Evolutionary conservation across 176 grass and related monocot species (phyloP), one percentile per base, ranked within the genome.

Genomic region (Poa pratensis): DNA sequence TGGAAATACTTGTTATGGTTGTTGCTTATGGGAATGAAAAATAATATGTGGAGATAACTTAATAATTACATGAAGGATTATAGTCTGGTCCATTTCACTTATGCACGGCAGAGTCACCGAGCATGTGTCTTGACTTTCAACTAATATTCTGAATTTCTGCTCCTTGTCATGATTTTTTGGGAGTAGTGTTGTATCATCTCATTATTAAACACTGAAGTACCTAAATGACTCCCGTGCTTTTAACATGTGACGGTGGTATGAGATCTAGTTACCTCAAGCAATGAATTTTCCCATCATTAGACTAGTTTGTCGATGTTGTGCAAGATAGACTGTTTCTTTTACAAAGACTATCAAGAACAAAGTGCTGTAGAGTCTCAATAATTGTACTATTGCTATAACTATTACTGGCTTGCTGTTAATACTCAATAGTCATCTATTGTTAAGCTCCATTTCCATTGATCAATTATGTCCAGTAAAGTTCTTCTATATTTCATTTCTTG

Each of bases 381-480:
- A 48, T 5, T 87, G 6, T 60, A 76, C 69, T 40, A 39, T 43
- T 78, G 26, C 50, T 85, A 80, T 22, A 67, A 75, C 49, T 80
- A 50, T 58, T 83, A 28, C 28, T 66, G 55, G 35, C 18, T 80
- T 84, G 14, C 34, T 85, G 3, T 59, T 80, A 76, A 54, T 75
- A 26, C 46, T 67, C 30, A 62, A 50, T 79, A 27, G 14, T 35
- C 69, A 76, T 69, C 19, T 75, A 61, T 37, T 35, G 70, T 72
- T 52, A 15, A 61, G 13, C 78, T 49, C 15, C 66, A 75, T 89
- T 73, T 74, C 8, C 30, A 13, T 79, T 39, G 54, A 48, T 64
- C 4, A 32, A 22, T 69, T 68, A 28, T 72, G 34, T 62, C 30
- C 64, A 30, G 15, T 83, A 45, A 66, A 58, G 14, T 55, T 80